Conservation (phyloP, 164 flowering plant genomes). For the Nymphaea thermarum region DNA sequence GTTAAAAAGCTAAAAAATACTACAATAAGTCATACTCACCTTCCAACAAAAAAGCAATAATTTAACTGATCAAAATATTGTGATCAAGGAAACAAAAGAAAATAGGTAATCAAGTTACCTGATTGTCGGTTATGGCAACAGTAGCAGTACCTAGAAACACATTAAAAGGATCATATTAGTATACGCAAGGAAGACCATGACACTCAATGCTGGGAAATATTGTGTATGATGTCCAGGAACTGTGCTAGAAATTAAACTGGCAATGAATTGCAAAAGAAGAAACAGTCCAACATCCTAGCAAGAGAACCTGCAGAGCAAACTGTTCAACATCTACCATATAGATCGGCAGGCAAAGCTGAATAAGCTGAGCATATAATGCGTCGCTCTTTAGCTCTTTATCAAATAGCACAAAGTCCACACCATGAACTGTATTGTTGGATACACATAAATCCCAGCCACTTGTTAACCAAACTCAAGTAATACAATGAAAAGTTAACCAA, state of each 20-base stretch:
- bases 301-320: too few species aligned
- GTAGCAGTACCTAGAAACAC: slow-evolving; percentile 46
- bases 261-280: background rate
- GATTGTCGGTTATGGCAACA: slow-evolving; percentile 56
- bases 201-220: background rate
- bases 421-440: background rate
- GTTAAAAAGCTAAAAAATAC: too few species aligned
- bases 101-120: slow-evolving; percentile 25
- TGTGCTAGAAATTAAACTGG: background rate
- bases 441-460: background rate
- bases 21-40: background rate
- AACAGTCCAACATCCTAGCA: background rate
- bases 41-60: background rate
- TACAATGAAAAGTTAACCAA: background rate
- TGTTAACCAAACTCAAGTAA: background rate
- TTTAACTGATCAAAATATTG: background rate
- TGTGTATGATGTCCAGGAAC: background rate
- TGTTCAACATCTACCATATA: background rate
- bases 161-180: background rate
- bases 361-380: background rate
- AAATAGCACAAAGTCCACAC: background rate
- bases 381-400: background rate
- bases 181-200: background rate
- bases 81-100: background rate
- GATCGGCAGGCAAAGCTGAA: background rate